These are phyloP conservation scores for Thielaviopsis punctulata DNA, from an alignment of 2,329 filamentous ascomycete genomes.

Conservation along the genomic window DNA sequence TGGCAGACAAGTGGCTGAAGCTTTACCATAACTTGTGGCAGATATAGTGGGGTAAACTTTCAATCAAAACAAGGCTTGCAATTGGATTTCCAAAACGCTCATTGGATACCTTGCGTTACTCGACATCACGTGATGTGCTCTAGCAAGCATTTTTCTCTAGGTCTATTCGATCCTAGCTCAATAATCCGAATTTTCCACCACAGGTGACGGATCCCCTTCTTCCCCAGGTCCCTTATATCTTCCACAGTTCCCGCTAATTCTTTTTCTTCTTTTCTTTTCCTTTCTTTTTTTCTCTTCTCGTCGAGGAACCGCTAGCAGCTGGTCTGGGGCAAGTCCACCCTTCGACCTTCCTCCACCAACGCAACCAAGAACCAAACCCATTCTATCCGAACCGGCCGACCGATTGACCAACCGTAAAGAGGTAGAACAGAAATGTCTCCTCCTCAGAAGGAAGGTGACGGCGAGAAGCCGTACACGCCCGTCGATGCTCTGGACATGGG, in stretches of 20 bases:
- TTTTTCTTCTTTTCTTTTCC: neutral
- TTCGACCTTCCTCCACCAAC: neutral
- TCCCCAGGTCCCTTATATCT: neutral
- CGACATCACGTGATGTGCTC: slow-evolving; percentile 3
- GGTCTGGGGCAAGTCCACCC: slow-evolving; percentile 8
- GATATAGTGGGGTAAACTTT: neutral
- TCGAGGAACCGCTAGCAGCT: slow-evolving; percentile 10
- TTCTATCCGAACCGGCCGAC: neutral
- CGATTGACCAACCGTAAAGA: too few relatives aligned
- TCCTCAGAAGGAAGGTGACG: neutral
- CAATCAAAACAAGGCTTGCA: neutral
- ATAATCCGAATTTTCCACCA: neutral
- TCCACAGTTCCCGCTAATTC: neutral
- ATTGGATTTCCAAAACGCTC: neutral
- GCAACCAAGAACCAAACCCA: neutral
- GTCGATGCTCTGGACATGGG: slow-evolving; percentile 57
- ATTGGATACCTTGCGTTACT: neutral
- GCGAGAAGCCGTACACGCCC: slow-evolving; percentile 38
- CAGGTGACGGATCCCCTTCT: slow-evolving; percentile 1
- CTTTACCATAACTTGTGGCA: neutral
- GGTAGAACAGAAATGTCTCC: slow-evolving; percentile 9
- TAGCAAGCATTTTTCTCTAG: too few relatives aligned
- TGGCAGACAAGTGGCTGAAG: neutral
- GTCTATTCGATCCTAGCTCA: slow-evolving; percentile 5
- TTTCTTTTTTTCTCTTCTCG: slow-evolving; percentile 1